Evolutionary conservation across 169 alveolate species (phyloP).

Genomic region (Eimeria acervulina): DNA sequence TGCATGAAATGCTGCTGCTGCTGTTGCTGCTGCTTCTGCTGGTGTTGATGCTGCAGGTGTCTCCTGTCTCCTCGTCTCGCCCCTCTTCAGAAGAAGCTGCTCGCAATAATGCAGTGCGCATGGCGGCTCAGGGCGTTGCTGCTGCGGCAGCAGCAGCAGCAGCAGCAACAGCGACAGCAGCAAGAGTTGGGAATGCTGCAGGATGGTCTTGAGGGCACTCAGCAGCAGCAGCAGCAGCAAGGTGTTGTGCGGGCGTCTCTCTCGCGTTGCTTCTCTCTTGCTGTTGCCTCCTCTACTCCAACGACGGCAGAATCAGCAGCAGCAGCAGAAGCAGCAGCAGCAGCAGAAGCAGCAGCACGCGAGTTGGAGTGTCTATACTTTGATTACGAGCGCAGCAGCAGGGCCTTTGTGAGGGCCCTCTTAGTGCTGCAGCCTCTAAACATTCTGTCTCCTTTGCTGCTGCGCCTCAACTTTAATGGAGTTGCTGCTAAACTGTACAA

Average conservation of each 20-base stretch:
- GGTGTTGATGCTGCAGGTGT: slow-evolving; percentile 12
- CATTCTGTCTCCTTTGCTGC: background rate
- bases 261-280: slow-evolving; percentile 10
- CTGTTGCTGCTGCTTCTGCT: background rate
- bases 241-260: background rate
- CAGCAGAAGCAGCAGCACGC: background rate
- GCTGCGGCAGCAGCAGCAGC: slow-evolving; percentile 7
- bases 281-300: background rate
- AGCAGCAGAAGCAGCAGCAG: slow-evolving; percentile 42
- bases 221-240: slow-evolving; percentile 25
- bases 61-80: slow-evolving; percentile 31
- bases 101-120: slow-evolving; percentile 16
- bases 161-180: slow-evolving; percentile 10
- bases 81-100: background rate
- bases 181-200: background rate
- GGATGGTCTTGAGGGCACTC: background rate
- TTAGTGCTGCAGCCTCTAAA: slow-evolving; percentile 10
- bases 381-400: slow-evolving; percentile 49
- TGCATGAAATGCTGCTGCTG: too few relatives aligned
- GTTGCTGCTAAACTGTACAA: background rate
- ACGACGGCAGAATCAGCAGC: background rate
- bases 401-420: background rate
- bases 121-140: slow-evolving; percentile 2
- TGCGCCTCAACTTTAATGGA: slow-evolving; percentile 16
- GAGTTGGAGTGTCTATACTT: slow-evolving; percentile 3